phyloP scores from a whole-genome alignment of 1,284 basidiomycete species.

The Cystobasidiaceae sp. region DNA sequence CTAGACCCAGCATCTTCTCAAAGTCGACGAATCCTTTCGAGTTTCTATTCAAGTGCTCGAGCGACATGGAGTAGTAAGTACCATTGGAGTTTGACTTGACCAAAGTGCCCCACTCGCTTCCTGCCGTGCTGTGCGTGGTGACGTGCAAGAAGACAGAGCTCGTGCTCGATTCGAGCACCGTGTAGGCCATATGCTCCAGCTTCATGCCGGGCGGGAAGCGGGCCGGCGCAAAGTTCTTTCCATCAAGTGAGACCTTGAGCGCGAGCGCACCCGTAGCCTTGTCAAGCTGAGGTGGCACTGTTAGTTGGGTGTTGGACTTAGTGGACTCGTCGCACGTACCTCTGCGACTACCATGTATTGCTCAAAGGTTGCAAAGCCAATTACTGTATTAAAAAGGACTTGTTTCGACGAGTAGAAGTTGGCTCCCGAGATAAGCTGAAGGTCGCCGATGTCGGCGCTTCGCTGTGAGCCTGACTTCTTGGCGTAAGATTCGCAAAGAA shows the following conservation, averaged over 20 bases:
- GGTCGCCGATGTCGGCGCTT: constrained; percentile 58
- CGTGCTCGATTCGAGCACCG: constrained; percentile 89
- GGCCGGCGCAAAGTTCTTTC: constrained; percentile 72
- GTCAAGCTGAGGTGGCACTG: constrained; percentile 54
- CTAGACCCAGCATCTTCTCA: constrained; percentile 93
- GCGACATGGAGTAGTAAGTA: constrained; percentile 84
- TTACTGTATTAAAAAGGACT: constrained; percentile 76
- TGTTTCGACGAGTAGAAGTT: constrained; percentile 68
- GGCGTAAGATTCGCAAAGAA: constrained; percentile 83
- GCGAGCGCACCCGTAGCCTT: constrained; percentile 60
- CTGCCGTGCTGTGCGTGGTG: constrained; percentile 72
- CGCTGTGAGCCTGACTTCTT: constrained; percentile 77
- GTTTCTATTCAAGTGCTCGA: constrained; percentile 86
- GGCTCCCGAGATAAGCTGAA: constrained; percentile 73
- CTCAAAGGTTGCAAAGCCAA: constrained; percentile 93
- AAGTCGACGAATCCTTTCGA: constrained; percentile 86
- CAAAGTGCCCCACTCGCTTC: constrained; percentile 80
- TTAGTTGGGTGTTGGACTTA: too few species aligned
- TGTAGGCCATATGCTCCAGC: constrained; percentile 87
- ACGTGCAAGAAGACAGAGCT: constrained; percentile 90
- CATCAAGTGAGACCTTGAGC: constrained; percentile 88
- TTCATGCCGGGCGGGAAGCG: constrained; percentile 85
- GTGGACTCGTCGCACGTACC: constrained; percentile 52
- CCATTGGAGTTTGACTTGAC: constrained; percentile 98
- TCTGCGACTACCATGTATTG: constrained; percentile 92